These are phyloP conservation scores for Withania somnifera DNA, from an alignment of 305 asterid genomes.

Conservation along the genomic window DNA sequence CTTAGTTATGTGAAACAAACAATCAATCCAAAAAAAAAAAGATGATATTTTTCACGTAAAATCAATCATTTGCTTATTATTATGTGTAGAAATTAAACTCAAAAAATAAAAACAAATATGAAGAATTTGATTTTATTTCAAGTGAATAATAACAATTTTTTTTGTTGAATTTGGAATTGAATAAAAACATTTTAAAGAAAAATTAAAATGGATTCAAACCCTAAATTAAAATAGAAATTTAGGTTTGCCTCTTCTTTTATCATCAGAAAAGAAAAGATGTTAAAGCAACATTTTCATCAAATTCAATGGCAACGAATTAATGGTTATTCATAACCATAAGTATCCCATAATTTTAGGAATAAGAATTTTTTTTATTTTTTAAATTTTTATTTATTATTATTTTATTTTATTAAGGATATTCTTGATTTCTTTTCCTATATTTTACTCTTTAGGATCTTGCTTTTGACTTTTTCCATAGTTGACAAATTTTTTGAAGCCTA, in stretches of 20 bases:
- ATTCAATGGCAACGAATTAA: conserved; percentile 23
- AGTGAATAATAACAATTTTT: neutral
- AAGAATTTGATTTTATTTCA: neutral
- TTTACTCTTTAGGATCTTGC: neutral
- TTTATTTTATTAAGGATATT: neutral
- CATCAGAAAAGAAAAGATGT: conserved; percentile 14
- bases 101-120: neutral
- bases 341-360: neutral
- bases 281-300: conserved; percentile 19
- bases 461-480: neutral
- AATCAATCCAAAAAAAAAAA: neutral
- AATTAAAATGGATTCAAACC: neutral
- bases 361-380: neutral
- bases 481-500: neutral
- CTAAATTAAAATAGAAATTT: neutral
- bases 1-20: neutral
- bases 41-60: neutral
- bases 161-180: neutral
- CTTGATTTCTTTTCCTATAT: neutral
- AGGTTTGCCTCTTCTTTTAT: neutral
- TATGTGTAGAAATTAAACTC: neutral
- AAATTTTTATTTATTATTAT: neutral
- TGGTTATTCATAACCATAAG: neutral
- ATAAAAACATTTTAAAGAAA: neutral
- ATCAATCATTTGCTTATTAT: neutral